Base-by-base conservation (phyloP, 495 filamentous ascomycete genomes). In the Jackrogersella multiformis region DNA sequence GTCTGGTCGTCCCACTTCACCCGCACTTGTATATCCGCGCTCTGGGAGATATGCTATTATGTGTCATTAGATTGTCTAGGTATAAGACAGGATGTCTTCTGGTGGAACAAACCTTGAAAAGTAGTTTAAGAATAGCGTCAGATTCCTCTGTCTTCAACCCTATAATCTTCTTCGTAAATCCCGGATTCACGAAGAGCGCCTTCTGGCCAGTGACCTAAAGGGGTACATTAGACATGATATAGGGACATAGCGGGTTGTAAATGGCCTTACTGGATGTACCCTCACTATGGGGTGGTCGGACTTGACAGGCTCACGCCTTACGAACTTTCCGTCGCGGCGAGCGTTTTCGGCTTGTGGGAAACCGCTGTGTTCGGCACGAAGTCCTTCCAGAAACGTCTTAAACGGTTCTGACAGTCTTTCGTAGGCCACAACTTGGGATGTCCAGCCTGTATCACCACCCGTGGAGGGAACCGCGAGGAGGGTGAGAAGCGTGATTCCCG, bases 401-500 rank as follows among this genome's bases (percentile, higher is more conserved):
- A 93, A 90, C 18, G 81, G 81, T 0, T 80, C 73, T 0, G 90
- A 92, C 10, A 94, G 82, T 1, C 83, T 74, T 61, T 90, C 87
- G 64, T 92, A 93, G 13, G 89, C 90, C 2, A 85, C 89, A 56
- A 90, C 90, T 61, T 91, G 88, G 2, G 88, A 90, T 0, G 86
- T 84, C 90, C 90, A 93, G 8, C 87, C 84, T 0, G 90, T 93
- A 63, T 93, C 91, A 20, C 91, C 91, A 34, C 91, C 91, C 7
- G 88, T 90, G 1, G 88, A 83, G 5, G 90, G 90, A 0, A 89
- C 90, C 1, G 85, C 84, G 1, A 92, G 80, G 1, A 93, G 74
- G 46, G 90, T 90, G 32, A 93, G 79, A 4, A 87, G 86, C 5
- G 90, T 93, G 71, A 91, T 91, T 2, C 87, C 89, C 1, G 90